phyloP scores from a whole-genome alignment of 1,284 basidiomycete genomes.

The Cryptococcus floricola region DNA sequence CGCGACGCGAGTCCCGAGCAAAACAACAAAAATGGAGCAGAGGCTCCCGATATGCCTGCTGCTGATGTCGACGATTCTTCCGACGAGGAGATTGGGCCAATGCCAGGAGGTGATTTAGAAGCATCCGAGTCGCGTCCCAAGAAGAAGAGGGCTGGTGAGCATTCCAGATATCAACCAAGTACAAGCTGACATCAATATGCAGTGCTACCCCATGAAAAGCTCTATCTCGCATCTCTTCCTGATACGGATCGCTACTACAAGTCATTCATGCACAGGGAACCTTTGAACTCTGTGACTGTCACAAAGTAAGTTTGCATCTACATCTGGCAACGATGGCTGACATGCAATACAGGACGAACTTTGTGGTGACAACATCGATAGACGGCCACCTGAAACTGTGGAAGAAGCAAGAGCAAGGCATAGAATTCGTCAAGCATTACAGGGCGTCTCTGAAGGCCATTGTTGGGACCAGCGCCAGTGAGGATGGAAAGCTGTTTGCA shows the following conservation, averaged over 20 bases:
- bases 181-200: neutral
- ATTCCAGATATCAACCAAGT: neutral
- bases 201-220: conserved; percentile 70
- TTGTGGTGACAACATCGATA: conserved; percentile 87
- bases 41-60: conserved; percentile 30
- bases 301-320: conserved; percentile 62
- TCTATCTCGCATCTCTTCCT: conserved; percentile 89
- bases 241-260: conserved; percentile 90
- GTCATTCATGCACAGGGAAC: conserved; percentile 97
- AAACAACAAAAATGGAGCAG: neutral
- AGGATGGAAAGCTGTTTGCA: conserved; percentile 88
- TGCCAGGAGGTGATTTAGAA: conserved; percentile 20
- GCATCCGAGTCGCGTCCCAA: conserved; percentile 27
- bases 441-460: conserved; percentile 84
- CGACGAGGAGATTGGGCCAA: conserved; percentile 43
- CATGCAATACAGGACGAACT: conserved; percentile 67
- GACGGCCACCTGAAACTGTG: conserved; percentile 97
- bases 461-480: conserved; percentile 75
- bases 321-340: neutral
- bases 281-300: conserved; percentile 79
- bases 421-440: conserved; percentile 92
- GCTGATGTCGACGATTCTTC: conserved; percentile 40
- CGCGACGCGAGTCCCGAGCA: conserved; percentile 1
- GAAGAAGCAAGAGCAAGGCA: conserved; percentile 93
- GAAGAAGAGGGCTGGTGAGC: conserved; percentile 43